Percentiles rank a stretch among this genome's conserved stretches.
Evolutionary conservation across 2,329 filamentous ascomycete genomes (phyloP).

Genomic region (Nigrograna mackinnonii): DNA sequence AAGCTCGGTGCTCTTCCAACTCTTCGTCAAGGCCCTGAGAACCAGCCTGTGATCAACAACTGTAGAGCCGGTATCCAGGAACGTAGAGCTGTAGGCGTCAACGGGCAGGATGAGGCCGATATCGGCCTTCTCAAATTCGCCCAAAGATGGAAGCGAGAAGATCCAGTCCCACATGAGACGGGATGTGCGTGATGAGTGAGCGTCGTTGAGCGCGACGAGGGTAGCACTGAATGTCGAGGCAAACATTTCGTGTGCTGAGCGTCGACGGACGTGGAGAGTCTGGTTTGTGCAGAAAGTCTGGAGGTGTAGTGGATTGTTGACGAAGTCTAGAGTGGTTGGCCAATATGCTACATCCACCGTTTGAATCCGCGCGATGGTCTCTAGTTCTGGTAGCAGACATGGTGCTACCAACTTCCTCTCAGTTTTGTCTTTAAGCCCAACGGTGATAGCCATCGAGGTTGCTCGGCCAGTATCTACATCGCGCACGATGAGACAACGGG

Average conservation of each 20-base stretch:
- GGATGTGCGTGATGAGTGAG: slow-evolving; percentile 41
- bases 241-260: slow-evolving; percentile 61
- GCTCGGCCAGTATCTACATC: slow-evolving; percentile 84
- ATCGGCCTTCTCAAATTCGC: slow-evolving; percentile 60
- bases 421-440: slow-evolving; percentile 57
- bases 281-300: slow-evolving; percentile 70
- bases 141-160: slow-evolving; percentile 64
- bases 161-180: slow-evolving; percentile 71
- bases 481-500: slow-evolving; percentile 83
- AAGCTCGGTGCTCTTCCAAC: slow-evolving; percentile 51
- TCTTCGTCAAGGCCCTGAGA: slow-evolving; percentile 53
- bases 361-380: slow-evolving; percentile 64
- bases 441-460: slow-evolving; percentile 70
- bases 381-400: slow-evolving; percentile 66
- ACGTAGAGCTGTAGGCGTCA: slow-evolving; percentile 48
- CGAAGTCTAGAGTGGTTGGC: slow-evolving; percentile 79
- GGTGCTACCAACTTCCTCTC: slow-evolving; percentile 51
- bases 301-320: slow-evolving; percentile 62
- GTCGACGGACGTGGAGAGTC: slow-evolving; percentile 72
- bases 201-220: slow-evolving; percentile 71
- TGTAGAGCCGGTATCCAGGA: slow-evolving; percentile 59
- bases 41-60: slow-evolving; percentile 74
- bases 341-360: slow-evolving; percentile 72
- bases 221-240: slow-evolving; percentile 73
- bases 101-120: slow-evolving; percentile 47